Conservation (phyloP, 2,329 filamentous ascomycete species). For the Colletotrichum lini region DNA sequence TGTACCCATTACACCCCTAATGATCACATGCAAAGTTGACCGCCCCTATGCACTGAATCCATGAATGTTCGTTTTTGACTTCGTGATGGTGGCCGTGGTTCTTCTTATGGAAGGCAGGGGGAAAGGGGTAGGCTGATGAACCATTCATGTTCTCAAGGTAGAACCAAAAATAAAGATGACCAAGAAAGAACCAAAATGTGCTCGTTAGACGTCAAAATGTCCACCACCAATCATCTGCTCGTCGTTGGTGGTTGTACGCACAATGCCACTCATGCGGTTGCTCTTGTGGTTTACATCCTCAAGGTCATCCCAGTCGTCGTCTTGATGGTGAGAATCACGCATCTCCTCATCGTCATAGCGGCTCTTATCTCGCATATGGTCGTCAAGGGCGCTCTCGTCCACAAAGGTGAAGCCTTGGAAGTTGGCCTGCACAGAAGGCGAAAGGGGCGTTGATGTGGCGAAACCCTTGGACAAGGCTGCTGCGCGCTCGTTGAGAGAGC, state of each 20-base stretch:
- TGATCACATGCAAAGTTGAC: conserved; percentile 42
- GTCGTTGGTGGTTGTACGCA: conserved; percentile 69
- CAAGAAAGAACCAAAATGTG: background rate
- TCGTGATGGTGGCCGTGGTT: conserved; percentile 34
- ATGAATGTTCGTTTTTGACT: conserved; percentile 43
- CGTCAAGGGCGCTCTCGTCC: conserved; percentile 95
- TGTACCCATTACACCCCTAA: conserved; percentile 40
- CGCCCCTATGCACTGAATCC: conserved; percentile 43
- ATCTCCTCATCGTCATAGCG: conserved; percentile 71
- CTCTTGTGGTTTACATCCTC: conserved; percentile 67
- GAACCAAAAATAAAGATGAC: conserved; percentile 24
- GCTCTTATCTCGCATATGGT: conserved; percentile 76
- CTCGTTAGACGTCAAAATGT: conserved; percentile 73
- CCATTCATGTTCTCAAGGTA: conserved; percentile 35
- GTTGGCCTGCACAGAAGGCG: conserved; percentile 96
- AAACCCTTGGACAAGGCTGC: conserved; percentile 88
- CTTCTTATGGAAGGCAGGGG: conserved; percentile 23
- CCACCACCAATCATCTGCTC: conserved; percentile 75
- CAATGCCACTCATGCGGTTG: conserved; percentile 76
- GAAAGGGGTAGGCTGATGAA: conserved; percentile 19
- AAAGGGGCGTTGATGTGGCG: conserved; percentile 90
- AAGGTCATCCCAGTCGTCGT: conserved; percentile 73
- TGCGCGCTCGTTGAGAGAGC: conserved; percentile 91
- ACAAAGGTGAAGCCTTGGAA: conserved; percentile 99
- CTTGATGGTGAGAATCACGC: conserved; percentile 65